Evolutionary conservation across 768 basidiomycete genomes (phyloP), one percentile per base, ranked within the genome.

Genomic region (Nidula microcarpa): DNA sequence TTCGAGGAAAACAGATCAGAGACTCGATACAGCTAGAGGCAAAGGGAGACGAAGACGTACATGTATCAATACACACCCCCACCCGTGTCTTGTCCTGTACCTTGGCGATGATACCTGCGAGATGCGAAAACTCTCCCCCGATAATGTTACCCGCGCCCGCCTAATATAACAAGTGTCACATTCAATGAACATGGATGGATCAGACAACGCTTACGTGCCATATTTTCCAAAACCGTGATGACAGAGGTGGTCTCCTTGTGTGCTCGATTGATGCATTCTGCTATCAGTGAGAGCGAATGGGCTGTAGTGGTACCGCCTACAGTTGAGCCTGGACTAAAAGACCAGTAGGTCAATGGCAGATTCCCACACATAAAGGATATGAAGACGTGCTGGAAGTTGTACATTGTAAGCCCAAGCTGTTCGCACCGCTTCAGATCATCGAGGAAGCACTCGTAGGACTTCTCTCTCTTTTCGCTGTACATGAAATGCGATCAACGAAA

Each of bases 41-140:
- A 48, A n/a, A 50, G 41, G 11, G 23, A 23, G 23, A 23, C 23
- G 23, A 23, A 35, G 4, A 67, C 74, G 48, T 59, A 86, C 92
- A 94, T 0, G 93, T 94, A 67, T 95, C 91, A 41, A 95, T 70
- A 65, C 92, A 94, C 4, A 94, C 86, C 0, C 90, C 88, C 2
- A 94, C 82, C 45, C 92, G 68, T 0, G 70, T 69, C 67, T 93
- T 93, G 62, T 93, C 83, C 3, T 85, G 73, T 1, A 94, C 87
- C 17, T 73, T 71, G 0, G 72, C 63, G 43, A 95, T 94, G 47
- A 94, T 91, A 2, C 69, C 73, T 0, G 75, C 79, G 6, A 94
- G 63, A 54, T 94, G 84, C 4, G 75, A 66, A 59, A 93, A 91
- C 30, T 77, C 74, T 2, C 84, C 82, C 0, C 92, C 91, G 44